These are phyloP conservation scores for Sporothrix phasma DNA, from an alignment of 2,329 filamentous ascomycete species.

Conservation along the genomic window DNA sequence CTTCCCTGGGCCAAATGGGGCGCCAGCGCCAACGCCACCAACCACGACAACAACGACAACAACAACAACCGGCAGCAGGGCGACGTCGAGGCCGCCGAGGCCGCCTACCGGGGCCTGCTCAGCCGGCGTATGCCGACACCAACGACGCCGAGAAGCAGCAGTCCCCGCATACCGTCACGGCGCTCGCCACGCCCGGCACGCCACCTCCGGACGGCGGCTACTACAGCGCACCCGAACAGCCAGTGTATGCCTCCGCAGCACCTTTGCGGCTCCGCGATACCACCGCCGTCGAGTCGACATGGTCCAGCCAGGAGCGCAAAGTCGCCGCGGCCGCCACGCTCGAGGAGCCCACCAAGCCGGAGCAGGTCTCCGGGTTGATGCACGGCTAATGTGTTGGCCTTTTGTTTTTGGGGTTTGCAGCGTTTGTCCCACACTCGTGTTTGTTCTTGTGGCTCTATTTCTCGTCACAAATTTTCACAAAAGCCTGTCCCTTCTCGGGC, in stretches of 20 bases:
- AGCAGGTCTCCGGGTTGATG: background rate
- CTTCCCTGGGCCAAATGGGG: slow-evolving; percentile 5
- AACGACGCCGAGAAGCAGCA: background rate
- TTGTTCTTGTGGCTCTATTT: background rate
- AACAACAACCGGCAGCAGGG: background rate
- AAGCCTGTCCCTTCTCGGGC: background rate
- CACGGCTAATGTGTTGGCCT: background rate
- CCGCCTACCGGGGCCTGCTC: background rate
- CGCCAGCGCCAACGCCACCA: background rate
- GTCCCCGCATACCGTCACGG: background rate
- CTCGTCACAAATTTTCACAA: background rate
- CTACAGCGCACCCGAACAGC: slow-evolving; percentile 9
- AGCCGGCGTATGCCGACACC: background rate
- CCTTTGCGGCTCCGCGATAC: background rate
- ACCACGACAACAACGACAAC: background rate
- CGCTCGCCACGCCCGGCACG: background rate
- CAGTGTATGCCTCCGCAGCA: background rate
- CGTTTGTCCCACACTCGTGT: background rate
- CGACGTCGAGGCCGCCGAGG: background rate
- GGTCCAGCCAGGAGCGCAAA: slow-evolving; percentile 9
- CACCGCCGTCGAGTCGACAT: slow-evolving; percentile 4
- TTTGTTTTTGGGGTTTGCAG: background rate
- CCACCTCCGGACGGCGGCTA: background rate
- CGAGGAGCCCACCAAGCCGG: slow-evolving; percentile 5
- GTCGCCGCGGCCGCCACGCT: slow-evolving; percentile 1